phyloP scores from a whole-genome alignment of 2,329 filamentous ascomycete genomes.

The Fusarium neocosmosporiellum region DNA sequence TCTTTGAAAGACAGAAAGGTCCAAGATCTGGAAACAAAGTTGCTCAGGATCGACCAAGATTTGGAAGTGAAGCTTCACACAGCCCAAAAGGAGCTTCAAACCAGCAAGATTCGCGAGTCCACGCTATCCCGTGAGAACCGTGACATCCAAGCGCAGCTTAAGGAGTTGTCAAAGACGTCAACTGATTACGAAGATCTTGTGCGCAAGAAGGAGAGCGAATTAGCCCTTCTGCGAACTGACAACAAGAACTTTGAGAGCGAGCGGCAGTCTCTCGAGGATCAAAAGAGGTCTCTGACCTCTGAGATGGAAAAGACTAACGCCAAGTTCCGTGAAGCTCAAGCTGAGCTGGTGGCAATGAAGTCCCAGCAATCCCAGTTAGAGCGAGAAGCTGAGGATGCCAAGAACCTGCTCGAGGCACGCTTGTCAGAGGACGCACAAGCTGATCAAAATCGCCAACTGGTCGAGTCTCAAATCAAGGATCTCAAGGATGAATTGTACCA shows the following conservation, averaged over 20 bases:
- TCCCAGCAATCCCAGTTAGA: conserved; percentile 87
- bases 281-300: conserved; percentile 75
- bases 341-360: conserved; percentile 87
- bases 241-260: conserved; percentile 86
- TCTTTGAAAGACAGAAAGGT: conserved; percentile 89
- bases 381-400: conserved; percentile 89
- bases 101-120: conserved; percentile 77
- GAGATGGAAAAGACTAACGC: conserved; percentile 84
- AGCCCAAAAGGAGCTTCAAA: conserved; percentile 82
- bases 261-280: conserved; percentile 80
- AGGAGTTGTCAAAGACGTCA: conserved; percentile 88
- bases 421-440: conserved; percentile 91
- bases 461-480: conserved; percentile 88
- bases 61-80: conserved; percentile 84
- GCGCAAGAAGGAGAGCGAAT: conserved; percentile 91
- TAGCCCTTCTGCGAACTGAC: conserved; percentile 85
- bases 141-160: conserved; percentile 84
- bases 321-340: conserved; percentile 85
- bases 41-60: conserved; percentile 89
- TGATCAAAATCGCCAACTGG: conserved; percentile 80
- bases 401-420: conserved; percentile 85
- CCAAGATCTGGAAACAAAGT: conserved; percentile 84
- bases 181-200: conserved; percentile 96
- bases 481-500: conserved; percentile 88
- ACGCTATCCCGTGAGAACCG: conserved; percentile 84